Base-by-base conservation (phyloP, 2,329 filamentous ascomycete genomes). In the Coniochaeta sp. region DNA sequence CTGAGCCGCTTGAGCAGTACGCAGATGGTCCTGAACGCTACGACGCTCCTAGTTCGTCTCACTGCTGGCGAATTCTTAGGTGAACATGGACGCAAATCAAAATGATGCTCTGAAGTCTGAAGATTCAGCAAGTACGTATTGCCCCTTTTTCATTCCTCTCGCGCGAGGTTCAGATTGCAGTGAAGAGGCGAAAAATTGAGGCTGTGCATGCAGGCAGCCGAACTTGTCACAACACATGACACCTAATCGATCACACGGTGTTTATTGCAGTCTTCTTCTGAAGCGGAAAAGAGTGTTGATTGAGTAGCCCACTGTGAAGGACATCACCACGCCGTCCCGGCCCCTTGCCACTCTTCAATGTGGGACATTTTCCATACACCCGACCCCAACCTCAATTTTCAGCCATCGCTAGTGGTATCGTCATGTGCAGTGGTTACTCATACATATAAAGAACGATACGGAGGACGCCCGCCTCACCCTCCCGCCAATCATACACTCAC, bases 361-460 rank as follows among this genome's bases (percentile, higher is more conserved):
- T 8, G 22, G 18, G 33, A 18, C 16, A 38, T 4, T 10, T 10
- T 38, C 33, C 33, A 16, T 38, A 9, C n/a, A 38, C 22, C 27
- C 27, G 27, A 30, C 27, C 16, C 33, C 16, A 42, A 13, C 38
- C 10, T 26, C 16, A 26, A 42, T 22, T 26, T 22, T 24, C 20
- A 22, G 18, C 38, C 12, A 42, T 14, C 22, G 20, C 38, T 22
- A 13, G n/a, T 47, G 45, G 26, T 47, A 31, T 47, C 45, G 26
- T 47, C 7, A 10, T 4, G 12, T 20, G 10, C 20, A 10, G 6
- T 18, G 7, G 14, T 3, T 47, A 47, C 13, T 46, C 24, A 47
- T 47, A 47, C 45, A 47, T 30, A 26, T 47, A 31, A 47, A 31
- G 27, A 22, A 47, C 45, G 45, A 28, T 18, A 47, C n/a, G n/a